These are phyloP conservation scores for Primulina huaijiensis DNA, from an alignment of 257 asterid species.

Conservation along the genomic window DNA sequence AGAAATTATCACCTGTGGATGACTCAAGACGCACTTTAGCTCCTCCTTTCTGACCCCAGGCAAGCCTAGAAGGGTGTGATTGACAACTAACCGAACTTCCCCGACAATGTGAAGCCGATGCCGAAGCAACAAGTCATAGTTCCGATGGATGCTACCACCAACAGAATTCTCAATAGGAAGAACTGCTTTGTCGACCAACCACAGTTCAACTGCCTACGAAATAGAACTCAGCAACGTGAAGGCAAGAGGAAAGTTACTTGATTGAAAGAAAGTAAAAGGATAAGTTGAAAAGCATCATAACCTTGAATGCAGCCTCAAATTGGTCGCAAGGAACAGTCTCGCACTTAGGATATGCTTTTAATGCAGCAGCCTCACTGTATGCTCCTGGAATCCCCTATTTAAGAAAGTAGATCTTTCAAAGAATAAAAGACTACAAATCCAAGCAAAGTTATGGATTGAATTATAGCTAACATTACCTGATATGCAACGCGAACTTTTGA, in stretches of 20 bases:
- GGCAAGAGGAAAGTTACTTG: constrained; percentile 17
- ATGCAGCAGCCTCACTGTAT: constrained; percentile 87
- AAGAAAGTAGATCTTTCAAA: constrained; percentile 21
- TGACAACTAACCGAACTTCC: constrained; percentile 72
- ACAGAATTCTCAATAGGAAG: constrained; percentile 94
- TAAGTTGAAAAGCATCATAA: constrained; percentile 24
- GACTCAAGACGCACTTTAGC: constrained; percentile 73
- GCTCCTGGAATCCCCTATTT: constrained; percentile 83
- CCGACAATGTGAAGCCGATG: constrained; percentile 96
- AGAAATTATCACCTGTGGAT: constrained; percentile 71
- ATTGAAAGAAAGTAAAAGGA: constrained; percentile 14
- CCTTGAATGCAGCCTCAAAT: constrained; percentile 88
- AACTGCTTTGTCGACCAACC: constrained; percentile 95
- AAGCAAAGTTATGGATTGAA: background rate
- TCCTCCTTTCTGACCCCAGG: constrained; percentile 83
- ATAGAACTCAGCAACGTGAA: constrained; percentile 15
- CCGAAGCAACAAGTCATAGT: constrained; percentile 78
- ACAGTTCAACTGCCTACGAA: constrained; percentile 87
- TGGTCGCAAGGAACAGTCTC: constrained; percentile 95
- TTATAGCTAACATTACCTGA: constrained; percentile 53
- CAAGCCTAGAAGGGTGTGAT: constrained; percentile 85
- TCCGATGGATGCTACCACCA: constrained; percentile 94
- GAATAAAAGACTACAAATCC: constrained; percentile 3
- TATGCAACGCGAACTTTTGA: constrained; percentile 79
- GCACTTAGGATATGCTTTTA: constrained; percentile 80